These are phyloP conservation scores for Parachaetomium inaequale DNA, from an alignment of 495 filamentous ascomycete genomes.

Conservation along the genomic window DNA sequence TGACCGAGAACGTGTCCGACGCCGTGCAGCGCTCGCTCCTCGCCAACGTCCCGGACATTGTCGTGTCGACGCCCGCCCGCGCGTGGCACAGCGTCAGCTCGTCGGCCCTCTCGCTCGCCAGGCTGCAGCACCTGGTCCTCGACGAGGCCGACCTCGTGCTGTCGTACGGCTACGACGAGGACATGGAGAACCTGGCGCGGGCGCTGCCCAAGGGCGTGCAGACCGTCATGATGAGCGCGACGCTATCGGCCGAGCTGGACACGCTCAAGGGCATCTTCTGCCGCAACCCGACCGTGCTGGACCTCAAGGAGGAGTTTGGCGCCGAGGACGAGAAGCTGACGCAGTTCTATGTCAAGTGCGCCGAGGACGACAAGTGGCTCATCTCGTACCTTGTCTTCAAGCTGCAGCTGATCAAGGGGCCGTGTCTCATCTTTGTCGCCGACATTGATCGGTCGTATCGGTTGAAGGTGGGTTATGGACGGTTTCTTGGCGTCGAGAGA, in stretches of 20 bases:
- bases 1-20: conserved; percentile 84
- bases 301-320: conserved; percentile 66
- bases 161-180: conserved; percentile 90
- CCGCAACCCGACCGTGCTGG: conserved; percentile 68
- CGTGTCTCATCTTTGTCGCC: conserved; percentile 88
- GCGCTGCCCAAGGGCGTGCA: conserved; percentile 80
- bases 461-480: conserved; percentile 51
- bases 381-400: conserved; percentile 92
- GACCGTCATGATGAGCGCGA: conserved; percentile 90
- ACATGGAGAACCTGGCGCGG: conserved; percentile 72
- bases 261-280: conserved; percentile 83
- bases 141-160: conserved; percentile 96
- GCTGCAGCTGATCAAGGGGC: conserved; percentile 89
- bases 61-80: conserved; percentile 82
- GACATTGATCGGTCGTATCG: conserved; percentile 93
- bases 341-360: conserved; percentile 80
- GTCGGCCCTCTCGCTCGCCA: conserved; percentile 62
- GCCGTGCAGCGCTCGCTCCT: conserved; percentile 81
- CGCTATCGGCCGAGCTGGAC: conserved; percentile 80
- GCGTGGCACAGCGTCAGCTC: conserved; percentile 67
- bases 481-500: background rate
- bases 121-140: conserved; percentile 76
- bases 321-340: conserved; percentile 68
- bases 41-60: conserved; percentile 81
- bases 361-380: conserved; percentile 95